Base-by-base conservation (phyloP, 495 filamentous ascomycete genomes). In the Daldinia grandis region DNA sequence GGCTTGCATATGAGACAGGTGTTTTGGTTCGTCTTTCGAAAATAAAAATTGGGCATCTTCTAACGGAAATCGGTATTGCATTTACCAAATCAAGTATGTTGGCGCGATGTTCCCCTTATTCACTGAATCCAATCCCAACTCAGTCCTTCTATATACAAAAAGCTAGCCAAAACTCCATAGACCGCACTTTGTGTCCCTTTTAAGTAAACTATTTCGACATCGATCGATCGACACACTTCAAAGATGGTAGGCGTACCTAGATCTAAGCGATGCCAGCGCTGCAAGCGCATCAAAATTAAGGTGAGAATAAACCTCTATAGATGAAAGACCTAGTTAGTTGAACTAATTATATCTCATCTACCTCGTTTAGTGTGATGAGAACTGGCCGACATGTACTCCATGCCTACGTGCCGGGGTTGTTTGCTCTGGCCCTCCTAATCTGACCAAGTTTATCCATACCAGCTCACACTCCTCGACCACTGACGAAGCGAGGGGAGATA, bases 251-350 rank as follows among this genome's bases (percentile, higher is more conserved):
- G 69, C 56, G 69, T 72, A 3, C 28, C 64, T 9, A 72, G 69
- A 64, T 64, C 63, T 1, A 63, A 66, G 49, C 58, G 60, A 19
- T 68, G 64, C 49, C 53, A 61, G 31, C 69, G 69, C 37, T 67
- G 69, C 51, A 72, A 68, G 47, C 59, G 69, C 28, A 63, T 67
- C 47, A 72, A 72, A 44, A 24, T 63, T 60, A 68, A 72, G 56
- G 64, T 72, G 33, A 57, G 30, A 57, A 21, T 19, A 38, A 7
- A 44, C 30, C 21, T 8, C n/a, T 19, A 28, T 19, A 17, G 24
- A 30, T 1, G 9, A 24, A 35, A n/a, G 24, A 31, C 5, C 27
- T 59, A 28, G 30, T 27, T 27, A 35, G 33, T 14, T 35, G 6
- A 5, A 30, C 42, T 37, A 37, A 33, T 59, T 21, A 19, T 33